Percentiles rank a stretch among this genome's conserved stretches.
Conservation (phyloP, 306 rosid genomes). For the Quercus glauca region DNA sequence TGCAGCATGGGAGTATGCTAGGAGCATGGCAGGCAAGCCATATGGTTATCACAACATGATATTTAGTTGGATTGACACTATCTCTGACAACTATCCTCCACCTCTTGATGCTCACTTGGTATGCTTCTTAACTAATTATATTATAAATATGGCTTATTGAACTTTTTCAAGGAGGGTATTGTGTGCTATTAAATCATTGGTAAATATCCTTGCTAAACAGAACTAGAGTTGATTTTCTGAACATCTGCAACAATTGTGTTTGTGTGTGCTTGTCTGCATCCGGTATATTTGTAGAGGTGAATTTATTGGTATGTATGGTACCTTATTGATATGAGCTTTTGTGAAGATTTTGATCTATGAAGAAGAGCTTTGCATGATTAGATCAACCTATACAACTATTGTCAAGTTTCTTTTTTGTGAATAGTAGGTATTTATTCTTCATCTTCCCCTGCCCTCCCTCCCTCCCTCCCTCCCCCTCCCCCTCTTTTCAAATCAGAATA, state of each 20-base stretch:
- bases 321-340: neutral
- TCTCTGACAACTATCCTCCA: conserved; percentile 95
- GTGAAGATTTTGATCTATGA: neutral
- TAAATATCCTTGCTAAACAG: neutral
- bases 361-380: neutral
- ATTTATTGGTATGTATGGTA: neutral
- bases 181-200: neutral
- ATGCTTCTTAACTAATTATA: conserved; percentile 8
- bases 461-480: no score
- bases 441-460: neutral
- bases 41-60: conserved; percentile 99
- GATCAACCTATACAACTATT: neutral
- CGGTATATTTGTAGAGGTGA: neutral
- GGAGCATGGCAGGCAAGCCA: conserved; percentile 96
- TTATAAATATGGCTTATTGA: conserved; percentile 18
- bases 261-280: neutral
- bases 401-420: neutral
- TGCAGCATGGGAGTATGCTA: conserved; percentile 96
- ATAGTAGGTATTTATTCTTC: neutral
- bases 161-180: conserved; percentile 9
- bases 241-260: neutral
- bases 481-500: neutral
- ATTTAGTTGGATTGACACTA: conserved; percentile 98
- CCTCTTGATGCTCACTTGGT: conserved; percentile 99
- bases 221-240: neutral